Evolutionary conservation across 176 grass and related monocot genomes (phyloP), one percentile per base, ranked within the genome.

Genomic region (Zizania latifolia): DNA sequence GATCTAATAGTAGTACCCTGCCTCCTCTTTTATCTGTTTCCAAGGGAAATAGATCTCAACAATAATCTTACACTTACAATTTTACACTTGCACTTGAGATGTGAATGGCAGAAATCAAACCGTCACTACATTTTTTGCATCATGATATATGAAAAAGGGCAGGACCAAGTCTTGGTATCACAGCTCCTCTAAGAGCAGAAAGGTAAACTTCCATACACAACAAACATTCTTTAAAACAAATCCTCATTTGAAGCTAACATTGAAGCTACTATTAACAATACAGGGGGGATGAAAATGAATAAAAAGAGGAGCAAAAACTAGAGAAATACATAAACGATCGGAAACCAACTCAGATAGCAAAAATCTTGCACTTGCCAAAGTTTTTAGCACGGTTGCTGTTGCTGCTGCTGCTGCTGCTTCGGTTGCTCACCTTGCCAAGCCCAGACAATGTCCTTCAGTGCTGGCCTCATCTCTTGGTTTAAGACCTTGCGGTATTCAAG

Each of bases 361-460:
- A 77, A 53, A 50, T 16, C 28, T 62, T 19, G 10, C 43, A 21
- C n/a, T 10, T 15, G 2, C 8, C 9, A 65, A 30, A 38, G 2
- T 46, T 27, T 58, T 83, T 51, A 87, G 40, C 59, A 72, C 1
- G 23, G 1, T 23, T 37, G 31, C 24, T 78, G 78, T 16, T 76
- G 82, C 4, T 74, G 83, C 26, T 78, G 78, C 21, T 76, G 82
- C 4, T 74, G 83, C 26, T 78, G 68, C 31, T 40, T 76, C 16
- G 81, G 78, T 35, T 85, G 85, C 79, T 95, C 92, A 66, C 89
- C 87, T 79, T 99, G 96, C 96, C 96, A 99, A 44, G 89, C 96
- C 96, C 96, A 99, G 2, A 99, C 92, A 35, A 99, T 99, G 57
- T 95, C 92, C 31, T 90, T 95, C 1, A 99, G 62, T 29, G 92